phyloP scores from a whole-genome alignment of 305 asterid genomes.

The Fraxinus dipetala region DNA sequence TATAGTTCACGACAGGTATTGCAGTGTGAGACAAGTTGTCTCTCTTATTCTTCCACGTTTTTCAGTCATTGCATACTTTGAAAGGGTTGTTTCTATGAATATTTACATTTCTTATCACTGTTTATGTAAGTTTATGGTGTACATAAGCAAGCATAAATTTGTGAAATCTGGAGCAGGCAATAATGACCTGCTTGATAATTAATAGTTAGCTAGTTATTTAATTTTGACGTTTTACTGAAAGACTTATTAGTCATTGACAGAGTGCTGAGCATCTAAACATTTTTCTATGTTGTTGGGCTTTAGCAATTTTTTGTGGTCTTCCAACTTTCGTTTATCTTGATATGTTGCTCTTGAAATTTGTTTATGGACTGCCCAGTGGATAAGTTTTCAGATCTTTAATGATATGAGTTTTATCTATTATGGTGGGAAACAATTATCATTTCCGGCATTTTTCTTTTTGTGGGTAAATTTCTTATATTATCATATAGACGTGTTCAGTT shows the following conservation, averaged over 20 bases:
- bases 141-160: slow-evolving; percentile 8
- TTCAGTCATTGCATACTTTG: slow-evolving; percentile 5
- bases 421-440: not conserved
- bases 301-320: not conserved
- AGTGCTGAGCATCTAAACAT: slow-evolving; percentile 3
- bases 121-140: slow-evolving; percentile 9
- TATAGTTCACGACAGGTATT: slow-evolving; percentile 67
- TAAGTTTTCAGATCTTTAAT: slow-evolving; percentile 14
- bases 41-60: slow-evolving; percentile 16
- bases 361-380: slow-evolving; percentile 20
- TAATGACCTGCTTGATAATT: slow-evolving; percentile 21
- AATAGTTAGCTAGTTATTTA: slow-evolving; percentile 18
- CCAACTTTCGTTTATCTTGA: slow-evolving; percentile 17
- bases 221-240: slow-evolving; percentile 18
- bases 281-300: not conserved
- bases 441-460: slow-evolving; percentile 6
- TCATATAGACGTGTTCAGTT: slow-evolving; percentile 13
- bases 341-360: slow-evolving; percentile 19
- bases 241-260: slow-evolving; percentile 15
- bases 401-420: slow-evolving; percentile 8
- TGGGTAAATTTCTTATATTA: slow-evolving; percentile 13
- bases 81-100: slow-evolving; percentile 18
- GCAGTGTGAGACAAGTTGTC: slow-evolving; percentile 4
- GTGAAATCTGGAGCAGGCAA: slow-evolving; percentile 7
- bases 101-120: slow-evolving; percentile 4